These are phyloP conservation scores for Baeospora myosura DNA, from an alignment of 1,284 basidiomycete species.

Conservation along the genomic window DNA sequence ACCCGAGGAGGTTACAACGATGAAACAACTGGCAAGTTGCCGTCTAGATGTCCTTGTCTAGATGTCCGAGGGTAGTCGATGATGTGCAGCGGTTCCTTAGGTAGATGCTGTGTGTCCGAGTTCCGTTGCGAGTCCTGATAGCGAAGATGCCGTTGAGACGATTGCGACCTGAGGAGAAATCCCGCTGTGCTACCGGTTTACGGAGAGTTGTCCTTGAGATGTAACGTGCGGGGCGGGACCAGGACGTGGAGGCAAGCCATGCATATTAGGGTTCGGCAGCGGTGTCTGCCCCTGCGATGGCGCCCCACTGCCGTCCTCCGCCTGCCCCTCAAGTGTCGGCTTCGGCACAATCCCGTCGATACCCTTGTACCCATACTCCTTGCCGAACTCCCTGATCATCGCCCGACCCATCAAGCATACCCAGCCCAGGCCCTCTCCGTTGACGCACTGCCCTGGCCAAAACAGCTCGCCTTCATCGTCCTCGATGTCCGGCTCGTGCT, in stretches of 20 bases:
- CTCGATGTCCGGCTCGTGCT: constrained; percentile 71
- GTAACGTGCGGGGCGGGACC: constrained; percentile 18
- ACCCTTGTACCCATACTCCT: constrained; percentile 62
- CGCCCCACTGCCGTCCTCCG: background rate
- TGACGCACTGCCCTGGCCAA: constrained; percentile 65
- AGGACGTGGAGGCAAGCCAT: constrained; percentile 16
- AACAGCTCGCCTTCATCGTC: constrained; percentile 74
- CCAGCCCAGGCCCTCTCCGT: constrained; percentile 72
- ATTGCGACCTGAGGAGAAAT: no score
- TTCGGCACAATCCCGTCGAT: constrained; percentile 64
- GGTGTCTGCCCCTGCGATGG: background rate
- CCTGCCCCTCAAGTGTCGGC: constrained; percentile 29
- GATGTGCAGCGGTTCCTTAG: no score
- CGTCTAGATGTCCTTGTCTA: no score
- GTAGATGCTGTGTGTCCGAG: no score
- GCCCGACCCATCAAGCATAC: constrained; percentile 72
- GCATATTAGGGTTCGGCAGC: background rate
- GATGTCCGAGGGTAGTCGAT: no score
- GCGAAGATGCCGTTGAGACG: no score
- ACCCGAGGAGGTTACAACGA: no score
- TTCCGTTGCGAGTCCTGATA: no score
- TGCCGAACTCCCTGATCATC: constrained; percentile 74
- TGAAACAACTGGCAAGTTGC: no score
- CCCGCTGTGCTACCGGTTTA: constrained; percentile 10
- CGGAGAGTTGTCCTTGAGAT: constrained; percentile 8